These are phyloP conservation scores for Candida gorgasii DNA, from an alignment of 805 yeast species.

Conservation along the genomic window DNA sequence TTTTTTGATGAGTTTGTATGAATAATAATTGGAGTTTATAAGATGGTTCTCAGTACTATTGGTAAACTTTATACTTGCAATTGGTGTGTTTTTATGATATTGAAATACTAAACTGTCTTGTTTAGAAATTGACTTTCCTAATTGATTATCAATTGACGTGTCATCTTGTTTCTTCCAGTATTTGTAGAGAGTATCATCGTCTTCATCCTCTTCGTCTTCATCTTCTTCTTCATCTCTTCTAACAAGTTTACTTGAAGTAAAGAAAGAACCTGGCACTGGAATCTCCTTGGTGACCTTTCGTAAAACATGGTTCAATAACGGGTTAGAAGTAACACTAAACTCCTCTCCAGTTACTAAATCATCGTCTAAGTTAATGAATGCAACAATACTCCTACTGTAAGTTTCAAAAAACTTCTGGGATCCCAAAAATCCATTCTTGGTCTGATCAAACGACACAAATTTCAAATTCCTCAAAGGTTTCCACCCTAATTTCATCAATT, in stretches of 20 bases:
- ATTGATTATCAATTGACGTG: slow-evolving; percentile 28
- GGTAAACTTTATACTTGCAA: slow-evolving; percentile 33
- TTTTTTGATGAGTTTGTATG: slow-evolving; percentile 32
- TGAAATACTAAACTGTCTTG: slow-evolving; percentile 35
- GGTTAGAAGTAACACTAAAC: slow-evolving; percentile 35
- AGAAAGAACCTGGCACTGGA: slow-evolving; percentile 27
- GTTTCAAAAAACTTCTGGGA: slow-evolving; percentile 25
- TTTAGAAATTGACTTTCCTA: slow-evolving; percentile 26
- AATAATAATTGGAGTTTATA: slow-evolving; percentile 38
- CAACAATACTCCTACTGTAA: slow-evolving; percentile 19
- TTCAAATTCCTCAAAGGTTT: slow-evolving; percentile 40
- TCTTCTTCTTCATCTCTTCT: slow-evolving; percentile 10
- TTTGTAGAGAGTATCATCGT: slow-evolving; percentile 29
- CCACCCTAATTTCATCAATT: slow-evolving; percentile 39
- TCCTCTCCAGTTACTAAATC: slow-evolving; percentile 40
- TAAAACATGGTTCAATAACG: slow-evolving; percentile 35
- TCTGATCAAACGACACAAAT: slow-evolving; percentile 45
- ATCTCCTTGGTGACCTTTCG: slow-evolving; percentile 28
- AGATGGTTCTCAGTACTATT: slow-evolving; percentile 32
- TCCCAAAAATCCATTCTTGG: slow-evolving; percentile 35
- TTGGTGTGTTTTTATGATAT: slow-evolving; percentile 29
- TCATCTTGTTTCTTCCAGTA: slow-evolving; percentile 40
- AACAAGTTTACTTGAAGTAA: background rate
- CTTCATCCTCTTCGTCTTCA: slow-evolving; percentile 18
- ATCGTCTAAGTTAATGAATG: slow-evolving; percentile 40